Percentiles rank a stretch among this genome's conserved stretches.
These are phyloP conservation scores for Cordyceps tenuipes DNA, from an alignment of 2,329 filamentous ascomycete species.

Conservation along the genomic window DNA sequence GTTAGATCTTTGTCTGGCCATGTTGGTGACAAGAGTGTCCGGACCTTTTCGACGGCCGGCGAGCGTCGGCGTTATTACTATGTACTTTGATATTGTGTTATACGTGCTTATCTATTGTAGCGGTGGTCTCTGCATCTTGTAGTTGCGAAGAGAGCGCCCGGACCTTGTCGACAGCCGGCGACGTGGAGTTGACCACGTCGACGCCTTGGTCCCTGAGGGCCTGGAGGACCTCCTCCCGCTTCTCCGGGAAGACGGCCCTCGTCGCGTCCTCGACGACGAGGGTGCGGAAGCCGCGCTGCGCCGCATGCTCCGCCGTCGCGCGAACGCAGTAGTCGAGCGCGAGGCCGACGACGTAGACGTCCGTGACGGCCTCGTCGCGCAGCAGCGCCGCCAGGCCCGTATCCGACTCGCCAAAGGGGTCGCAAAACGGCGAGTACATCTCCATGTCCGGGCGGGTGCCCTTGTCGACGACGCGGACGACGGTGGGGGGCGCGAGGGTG, in stretches of 20 bases:
- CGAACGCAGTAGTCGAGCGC: conserved; percentile 88
- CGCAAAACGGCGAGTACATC: conserved; percentile 90
- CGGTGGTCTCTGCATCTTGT: neutral
- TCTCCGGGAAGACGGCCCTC: conserved; percentile 56
- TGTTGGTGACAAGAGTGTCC: too few relatives aligned
- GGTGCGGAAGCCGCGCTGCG: conserved; percentile 64
- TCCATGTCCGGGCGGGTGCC: conserved; percentile 67
- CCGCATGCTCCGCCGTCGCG: conserved; percentile 70
- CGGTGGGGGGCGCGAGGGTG: too few relatives aligned
- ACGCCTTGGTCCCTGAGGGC: conserved; percentile 54
- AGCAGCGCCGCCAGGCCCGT: conserved; percentile 56
- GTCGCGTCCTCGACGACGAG: conserved; percentile 74
- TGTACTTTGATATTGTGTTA: neutral
- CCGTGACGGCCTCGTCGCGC: conserved; percentile 50
- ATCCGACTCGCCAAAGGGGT: conserved; percentile 61
- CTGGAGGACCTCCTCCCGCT: conserved; percentile 46
- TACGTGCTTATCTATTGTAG: neutral
- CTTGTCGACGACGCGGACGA: conserved; percentile 64
- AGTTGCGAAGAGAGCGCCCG: too few relatives aligned
- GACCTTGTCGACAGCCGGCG: conserved; percentile 47
- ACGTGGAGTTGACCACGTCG: conserved; percentile 48
- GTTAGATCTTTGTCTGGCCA: too few relatives aligned
- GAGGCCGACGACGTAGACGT: conserved; percentile 80
- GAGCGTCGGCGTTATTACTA: neutral
- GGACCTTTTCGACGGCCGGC: too few relatives aligned